These are phyloP conservation scores for Arabidopsis arenosa DNA, from an alignment of 345 rosid species.

Conservation along the genomic window DNA sequence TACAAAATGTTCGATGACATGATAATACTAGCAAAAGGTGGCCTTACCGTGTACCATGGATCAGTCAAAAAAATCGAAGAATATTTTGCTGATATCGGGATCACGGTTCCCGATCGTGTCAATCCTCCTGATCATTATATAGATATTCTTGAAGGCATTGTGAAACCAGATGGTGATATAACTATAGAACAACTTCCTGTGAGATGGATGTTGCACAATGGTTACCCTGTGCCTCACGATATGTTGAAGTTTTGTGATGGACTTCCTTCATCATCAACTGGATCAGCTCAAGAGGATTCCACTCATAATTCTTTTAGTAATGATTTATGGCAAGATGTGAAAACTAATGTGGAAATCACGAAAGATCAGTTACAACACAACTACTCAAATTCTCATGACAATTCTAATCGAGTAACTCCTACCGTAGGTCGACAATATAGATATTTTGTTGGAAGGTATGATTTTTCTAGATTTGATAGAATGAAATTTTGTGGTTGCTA, in stretches of 20 bases:
- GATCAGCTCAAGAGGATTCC: conserved; percentile 36
- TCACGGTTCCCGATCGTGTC: conserved; percentile 77
- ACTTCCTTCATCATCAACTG: conserved; percentile 44
- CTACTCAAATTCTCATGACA: conserved; percentile 54
- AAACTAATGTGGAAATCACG: conserved; percentile 48
- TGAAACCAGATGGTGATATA: conserved; percentile 58
- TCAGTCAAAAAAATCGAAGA: conserved; percentile 80
- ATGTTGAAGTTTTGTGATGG: conserved; percentile 69
- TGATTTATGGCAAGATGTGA: conserved; percentile 61
- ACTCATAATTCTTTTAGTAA: conserved; percentile 55
- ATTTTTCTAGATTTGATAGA: conserved; percentile 1
- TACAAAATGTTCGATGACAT: conserved; percentile 95
- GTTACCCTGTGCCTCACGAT: conserved; percentile 78
- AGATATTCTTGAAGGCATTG: conserved; percentile 82
- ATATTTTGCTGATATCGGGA: conserved; percentile 74
- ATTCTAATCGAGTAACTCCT: conserved; percentile 75
- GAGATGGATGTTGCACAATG: conserved; percentile 91
- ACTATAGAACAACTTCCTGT: conserved; percentile 75
- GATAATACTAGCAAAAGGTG: conserved; percentile 90
- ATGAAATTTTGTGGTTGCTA: background rate
- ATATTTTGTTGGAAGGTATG: conserved; percentile 82
- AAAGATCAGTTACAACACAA: conserved; percentile 52
- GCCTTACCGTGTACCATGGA: conserved; percentile 80
- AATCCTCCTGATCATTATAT: conserved; percentile 92
- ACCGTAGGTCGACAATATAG: conserved; percentile 65